A percentile compares a stretch with the other conserved stretches of the same genome.
Evolutionary conservation across 2,329 filamentous ascomycete species (phyloP).

Genomic region (Myriosclerotinia scirpicola): DNA sequence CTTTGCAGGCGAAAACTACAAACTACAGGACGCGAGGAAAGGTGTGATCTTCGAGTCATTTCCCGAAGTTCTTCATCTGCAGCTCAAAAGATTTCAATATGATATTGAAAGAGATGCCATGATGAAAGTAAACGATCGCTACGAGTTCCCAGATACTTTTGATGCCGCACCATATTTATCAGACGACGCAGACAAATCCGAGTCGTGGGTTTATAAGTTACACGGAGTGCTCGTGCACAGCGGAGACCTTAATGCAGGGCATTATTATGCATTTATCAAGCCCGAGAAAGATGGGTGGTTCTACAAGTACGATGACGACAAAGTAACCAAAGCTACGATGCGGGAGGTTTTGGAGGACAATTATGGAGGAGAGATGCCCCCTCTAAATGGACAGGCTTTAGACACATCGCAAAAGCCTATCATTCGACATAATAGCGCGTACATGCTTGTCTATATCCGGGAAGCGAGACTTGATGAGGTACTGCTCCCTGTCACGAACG

Average conservation of each 20-base stretch:
- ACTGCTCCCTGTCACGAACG: conserved; percentile 70
- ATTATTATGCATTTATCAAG: conserved; percentile 97
- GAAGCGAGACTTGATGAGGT: conserved; percentile 83
- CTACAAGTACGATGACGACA: conserved; percentile 96
- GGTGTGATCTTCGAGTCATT: conserved; percentile 97
- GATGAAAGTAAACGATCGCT: conserved; percentile 97
- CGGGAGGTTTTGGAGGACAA: conserved; percentile 95
- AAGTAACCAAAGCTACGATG: conserved; percentile 89
- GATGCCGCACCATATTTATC: conserved; percentile 86
- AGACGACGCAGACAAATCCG: conserved; percentile 80
- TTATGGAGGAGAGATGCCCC: conserved; percentile 72
- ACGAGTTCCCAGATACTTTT: conserved; percentile 82
- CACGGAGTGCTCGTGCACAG: conserved; percentile 96
- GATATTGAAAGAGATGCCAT: conserved; percentile 94
- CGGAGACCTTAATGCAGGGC: conserved; percentile 92
- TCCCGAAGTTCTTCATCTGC: conserved; percentile 88
- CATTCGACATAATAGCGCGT: conserved; percentile 77
- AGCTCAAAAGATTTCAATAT: conserved; percentile 97
- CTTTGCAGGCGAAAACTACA: conserved; percentile 83
- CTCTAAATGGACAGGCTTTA: conserved; percentile 47
- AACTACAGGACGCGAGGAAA: conserved; percentile 94
- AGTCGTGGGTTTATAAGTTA: conserved; percentile 87
- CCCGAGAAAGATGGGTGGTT: conserved; percentile 91
- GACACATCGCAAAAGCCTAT: conserved; percentile 58
- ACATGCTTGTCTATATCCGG: conserved; percentile 98